Evolutionary conservation across 192 early-diverging fungal species (phyloP).

Genomic region (Funneliformis geosporum): DNA sequence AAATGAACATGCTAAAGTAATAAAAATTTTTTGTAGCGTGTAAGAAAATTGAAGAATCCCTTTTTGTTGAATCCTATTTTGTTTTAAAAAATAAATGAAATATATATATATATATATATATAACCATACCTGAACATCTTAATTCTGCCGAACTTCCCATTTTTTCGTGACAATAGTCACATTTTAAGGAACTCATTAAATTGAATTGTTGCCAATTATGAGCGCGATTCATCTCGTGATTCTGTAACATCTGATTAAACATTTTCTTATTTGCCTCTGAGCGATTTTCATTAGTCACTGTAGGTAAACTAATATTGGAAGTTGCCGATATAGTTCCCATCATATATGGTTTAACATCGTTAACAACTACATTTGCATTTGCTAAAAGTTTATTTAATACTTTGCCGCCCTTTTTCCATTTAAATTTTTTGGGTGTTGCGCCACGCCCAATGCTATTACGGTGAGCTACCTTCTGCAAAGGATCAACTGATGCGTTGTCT

Average conservation of each 20-base stretch:
- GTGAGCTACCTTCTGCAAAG: slow-evolving; percentile 30
- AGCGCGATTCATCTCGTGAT: slow-evolving; percentile 21
- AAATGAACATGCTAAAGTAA: slow-evolving; percentile 46
- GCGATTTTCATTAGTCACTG: not conserved
- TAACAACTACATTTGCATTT: slow-evolving; percentile 42
- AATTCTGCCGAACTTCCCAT: slow-evolving; percentile 53
- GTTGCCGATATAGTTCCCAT: slow-evolving; percentile 11
- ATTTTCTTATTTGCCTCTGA: slow-evolving; percentile 10
- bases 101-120: no score
- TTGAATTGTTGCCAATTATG: slow-evolving; percentile 47
- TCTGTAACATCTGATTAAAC: not conserved
- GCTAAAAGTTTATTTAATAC: slow-evolving; percentile 39
- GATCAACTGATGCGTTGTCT: slow-evolving; percentile 25
- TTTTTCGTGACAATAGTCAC: slow-evolving; percentile 59
- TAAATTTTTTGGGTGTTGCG: slow-evolving; percentile 54
- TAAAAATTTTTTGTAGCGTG: not conserved
- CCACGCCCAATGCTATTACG: slow-evolving; percentile 44
- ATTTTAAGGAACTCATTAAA: slow-evolving; percentile 49
- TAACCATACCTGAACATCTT: slow-evolving; percentile 47
- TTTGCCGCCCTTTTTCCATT: slow-evolving; percentile 50
- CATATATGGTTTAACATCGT: slow-evolving; percentile 39
- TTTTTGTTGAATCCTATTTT: no score
- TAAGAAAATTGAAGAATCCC: slow-evolving; percentile 6
- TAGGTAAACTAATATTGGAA: slow-evolving; percentile 18
- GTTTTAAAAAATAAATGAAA: not conserved